These are phyloP conservation scores for Linum usitatissimum DNA, from an alignment of 345 rosid genomes.

Conservation along the genomic window DNA sequence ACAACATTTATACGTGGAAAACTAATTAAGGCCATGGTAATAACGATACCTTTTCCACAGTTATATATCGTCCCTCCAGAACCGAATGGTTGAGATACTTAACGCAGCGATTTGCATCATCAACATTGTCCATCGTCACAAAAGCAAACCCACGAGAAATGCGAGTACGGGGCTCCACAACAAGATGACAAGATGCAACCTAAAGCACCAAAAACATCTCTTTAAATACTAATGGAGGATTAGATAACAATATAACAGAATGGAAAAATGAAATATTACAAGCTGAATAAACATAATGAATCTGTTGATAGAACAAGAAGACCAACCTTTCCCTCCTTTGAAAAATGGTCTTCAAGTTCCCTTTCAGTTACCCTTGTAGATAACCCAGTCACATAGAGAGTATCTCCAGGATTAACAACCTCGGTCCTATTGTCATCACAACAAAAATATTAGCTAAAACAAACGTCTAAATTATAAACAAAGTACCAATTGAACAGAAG, in stretches of 20 bases:
- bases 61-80: constrained; percentile 87
- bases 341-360: constrained; percentile 85
- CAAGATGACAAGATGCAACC: constrained; percentile 92
- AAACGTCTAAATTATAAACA: neutral
- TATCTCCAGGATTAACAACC: constrained; percentile 50
- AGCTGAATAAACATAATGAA: neutral
- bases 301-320: neutral
- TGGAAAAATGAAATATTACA: neutral
- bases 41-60: constrained; percentile 86
- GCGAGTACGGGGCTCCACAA: constrained; percentile 85
- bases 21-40: constrained; percentile 12
- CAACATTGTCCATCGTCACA: constrained; percentile 64
- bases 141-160: constrained; percentile 97
- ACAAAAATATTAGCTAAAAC: neutral
- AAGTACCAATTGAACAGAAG: neutral
- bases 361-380: constrained; percentile 86
- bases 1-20: constrained; percentile 35
- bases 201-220: constrained; percentile 17
- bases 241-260: neutral
- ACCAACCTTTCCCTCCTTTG: constrained; percentile 95
- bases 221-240: neutral
- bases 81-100: constrained; percentile 96
- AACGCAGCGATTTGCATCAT: constrained; percentile 82
- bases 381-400: constrained; percentile 90
- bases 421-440: constrained; percentile 31